A percentile compares a stretch with the other conserved stretches of the same genome.
These are phyloP conservation scores for Rhododendron ovatum DNA, from an alignment of 148 eudicot genomes.

Conservation along the genomic window DNA sequence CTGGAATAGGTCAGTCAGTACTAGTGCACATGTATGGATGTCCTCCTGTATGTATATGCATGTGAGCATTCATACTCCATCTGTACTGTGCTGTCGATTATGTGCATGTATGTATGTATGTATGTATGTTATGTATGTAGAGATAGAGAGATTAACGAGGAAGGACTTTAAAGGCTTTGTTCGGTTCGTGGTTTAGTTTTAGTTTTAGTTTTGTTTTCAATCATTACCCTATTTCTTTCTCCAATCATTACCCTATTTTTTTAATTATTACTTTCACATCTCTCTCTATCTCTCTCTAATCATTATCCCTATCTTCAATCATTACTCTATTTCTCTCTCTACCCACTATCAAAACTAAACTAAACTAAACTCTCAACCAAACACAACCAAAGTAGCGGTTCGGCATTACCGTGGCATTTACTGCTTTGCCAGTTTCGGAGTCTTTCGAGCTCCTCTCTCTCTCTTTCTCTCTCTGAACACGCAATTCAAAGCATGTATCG, in stretches of 20 bases:
- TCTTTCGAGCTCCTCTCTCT: background rate
- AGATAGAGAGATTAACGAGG: slow-evolving; percentile 2
- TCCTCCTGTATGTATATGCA: background rate
- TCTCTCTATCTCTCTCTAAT: too few relatives aligned
- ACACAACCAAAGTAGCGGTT: too few relatives aligned
- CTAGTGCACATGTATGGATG: background rate
- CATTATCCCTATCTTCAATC: too few relatives aligned
- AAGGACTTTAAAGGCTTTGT: too few relatives aligned
- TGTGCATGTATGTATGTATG: background rate
- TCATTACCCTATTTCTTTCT: too few relatives aligned
- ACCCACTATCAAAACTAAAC: too few relatives aligned
- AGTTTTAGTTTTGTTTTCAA: too few relatives aligned
- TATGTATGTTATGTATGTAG: background rate
- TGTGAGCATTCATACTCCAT: background rate
- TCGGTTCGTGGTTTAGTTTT: too few relatives aligned
- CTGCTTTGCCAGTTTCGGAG: slow-evolving; percentile 1
- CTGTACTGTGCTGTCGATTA: background rate
- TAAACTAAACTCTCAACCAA: too few relatives aligned
- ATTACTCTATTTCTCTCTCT: too few relatives aligned
- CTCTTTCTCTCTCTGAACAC: background rate
- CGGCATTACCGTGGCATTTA: background rate
- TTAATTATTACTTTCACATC: too few relatives aligned
- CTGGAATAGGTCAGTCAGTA: background rate
- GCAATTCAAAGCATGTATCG: slow-evolving; percentile 2
- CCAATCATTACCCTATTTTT: too few relatives aligned